Base-by-base conservation (phyloP, 164 flowering plant species). In the Macadamia integrifolia region DNA sequence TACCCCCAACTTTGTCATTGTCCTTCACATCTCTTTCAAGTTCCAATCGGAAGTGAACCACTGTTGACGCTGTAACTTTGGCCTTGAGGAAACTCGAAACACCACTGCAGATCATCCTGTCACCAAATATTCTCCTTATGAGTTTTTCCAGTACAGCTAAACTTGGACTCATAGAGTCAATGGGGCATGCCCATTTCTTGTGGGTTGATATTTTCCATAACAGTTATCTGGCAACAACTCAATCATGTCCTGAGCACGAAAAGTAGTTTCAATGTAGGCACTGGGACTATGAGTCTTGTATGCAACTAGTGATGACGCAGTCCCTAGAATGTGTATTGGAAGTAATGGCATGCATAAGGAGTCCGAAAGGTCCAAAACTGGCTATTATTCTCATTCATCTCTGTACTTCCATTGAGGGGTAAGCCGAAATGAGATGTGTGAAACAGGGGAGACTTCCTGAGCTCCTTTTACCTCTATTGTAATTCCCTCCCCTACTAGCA, bases 401-500 rank as follows among this genome's bases (percentile, higher is more conserved):
- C 58, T 52, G 18, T 13, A 67, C 72, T 78, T 71, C 66, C 55
- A 63, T 80, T 83, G 32, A 60, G 28, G 1, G 73, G 65, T 2
- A 72, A 68, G 56, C 72, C 73, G 60, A 68, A 66, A 67, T 78
- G 64, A 52, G 76, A 80, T 23, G 23, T 23, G 52, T 85, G 78
- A 69, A 76, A 72, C 15, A 85, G 61, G 23, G 49, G 86, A 80
- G 56, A 86, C 76, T 76, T 77, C 84, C 66, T 69, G 75, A 48
- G 91, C 91, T 43, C 80, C 75, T 55, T 66, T 63, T 2, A 89
- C 80, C 78, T 81, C 78, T 13, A 88, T 74, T 7, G 83, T 78
- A 49, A 88, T 86, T 69, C 93, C 97, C 82, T 91, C 88, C 57
- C 88, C 79, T 56, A 88, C 92, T 68, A 80, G 80, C 46, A 91